Conservation (phyloP, 2,329 filamentous ascomycete genomes). For the Aspergillus nomiae region DNA sequence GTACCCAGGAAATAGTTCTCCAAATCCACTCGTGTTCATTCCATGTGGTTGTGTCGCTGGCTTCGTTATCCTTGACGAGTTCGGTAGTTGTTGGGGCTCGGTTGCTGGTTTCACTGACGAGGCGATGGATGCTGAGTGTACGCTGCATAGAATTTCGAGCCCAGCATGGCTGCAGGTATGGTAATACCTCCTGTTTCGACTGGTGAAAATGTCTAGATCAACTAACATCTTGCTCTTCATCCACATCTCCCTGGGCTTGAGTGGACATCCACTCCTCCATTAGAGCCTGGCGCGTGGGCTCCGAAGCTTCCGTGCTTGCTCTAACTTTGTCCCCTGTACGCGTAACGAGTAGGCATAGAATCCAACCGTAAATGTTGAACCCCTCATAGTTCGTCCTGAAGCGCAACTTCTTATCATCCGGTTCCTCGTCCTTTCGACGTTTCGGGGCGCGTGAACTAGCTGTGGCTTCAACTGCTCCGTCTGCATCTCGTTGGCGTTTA, state of each 20-base stretch:
- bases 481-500: constrained; percentile 17
- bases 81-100: background rate
- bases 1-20: background rate
- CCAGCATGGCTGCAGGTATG: background rate
- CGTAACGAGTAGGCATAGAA: constrained; percentile 86
- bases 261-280: constrained; percentile 90
- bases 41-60: background rate
- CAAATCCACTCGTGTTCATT: background rate
- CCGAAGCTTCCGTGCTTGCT: constrained; percentile 33
- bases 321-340: constrained; percentile 59
- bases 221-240: constrained; percentile 29
- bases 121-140: background rate
- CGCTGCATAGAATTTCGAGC: background rate
- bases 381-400: constrained; percentile 90
- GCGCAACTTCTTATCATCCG: constrained; percentile 84
- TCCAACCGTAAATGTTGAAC: constrained; percentile 91
- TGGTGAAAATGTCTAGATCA: background rate
- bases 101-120: background rate
- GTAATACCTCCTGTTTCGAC: background rate
- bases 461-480: constrained; percentile 23
- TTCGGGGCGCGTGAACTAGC: constrained; percentile 18
- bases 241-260: constrained; percentile 54
- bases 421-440: constrained; percentile 38
- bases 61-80: background rate
- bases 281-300: constrained; percentile 62